Conservation (phyloP, 148 eudicot genomes). For the Fagopyrum tataricum region DNA sequence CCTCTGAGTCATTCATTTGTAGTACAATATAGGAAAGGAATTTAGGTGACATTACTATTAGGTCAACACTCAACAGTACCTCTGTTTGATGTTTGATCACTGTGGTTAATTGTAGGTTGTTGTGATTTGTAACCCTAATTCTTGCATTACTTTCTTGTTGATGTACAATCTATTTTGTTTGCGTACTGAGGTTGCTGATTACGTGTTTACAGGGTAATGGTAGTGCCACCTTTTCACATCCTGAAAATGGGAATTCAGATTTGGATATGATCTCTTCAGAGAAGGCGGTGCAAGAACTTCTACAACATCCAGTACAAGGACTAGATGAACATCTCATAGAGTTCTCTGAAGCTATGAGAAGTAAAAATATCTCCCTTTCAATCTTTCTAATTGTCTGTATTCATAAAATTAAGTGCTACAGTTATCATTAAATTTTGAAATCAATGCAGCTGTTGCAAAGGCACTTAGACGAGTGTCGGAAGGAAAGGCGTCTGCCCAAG, state of each 20-base stretch:
- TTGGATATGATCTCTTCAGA: conserved; percentile 39
- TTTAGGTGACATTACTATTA: too few species aligned
- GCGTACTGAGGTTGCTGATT: not conserved
- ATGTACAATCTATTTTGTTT: not conserved
- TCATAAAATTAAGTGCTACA: not conserved
- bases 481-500: conserved; percentile 95
- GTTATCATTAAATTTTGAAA: not conserved
- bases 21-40: too few species aligned
- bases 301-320: conserved; percentile 48
- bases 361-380: conserved; percentile 27
- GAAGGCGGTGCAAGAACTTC: conserved; percentile 48
- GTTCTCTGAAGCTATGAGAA: conserved; percentile 82
- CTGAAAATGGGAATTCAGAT: conserved; percentile 22
- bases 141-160: not conserved
- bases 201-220: not conserved
- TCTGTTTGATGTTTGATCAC: not conserved
- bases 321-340: conserved; percentile 57
- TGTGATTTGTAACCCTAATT: not conserved
- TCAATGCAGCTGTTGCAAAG: conserved; percentile 78
- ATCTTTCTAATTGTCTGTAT: not conserved
- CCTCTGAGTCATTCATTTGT: too few species aligned
- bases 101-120: not conserved
- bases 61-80: not conserved
- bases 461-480: conserved; percentile 74
- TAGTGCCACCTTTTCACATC: not conserved